Evolutionary conservation across 2,329 filamentous ascomycete genomes (phyloP).

Genomic region (Colletotrichum sublineola): DNA sequence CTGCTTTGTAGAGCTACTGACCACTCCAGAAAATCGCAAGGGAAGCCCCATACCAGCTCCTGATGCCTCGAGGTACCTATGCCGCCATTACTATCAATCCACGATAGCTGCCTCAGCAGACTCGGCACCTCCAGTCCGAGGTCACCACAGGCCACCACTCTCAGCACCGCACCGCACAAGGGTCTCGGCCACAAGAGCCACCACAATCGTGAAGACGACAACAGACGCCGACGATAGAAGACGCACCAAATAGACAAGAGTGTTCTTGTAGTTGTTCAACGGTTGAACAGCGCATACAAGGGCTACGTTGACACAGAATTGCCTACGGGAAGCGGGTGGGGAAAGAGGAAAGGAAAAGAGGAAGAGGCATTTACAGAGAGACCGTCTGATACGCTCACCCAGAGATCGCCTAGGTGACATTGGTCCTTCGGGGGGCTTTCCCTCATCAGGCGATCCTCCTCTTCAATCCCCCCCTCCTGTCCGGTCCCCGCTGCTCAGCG

Average conservation of each 20-base stretch:
- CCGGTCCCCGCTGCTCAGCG: slow-evolving; percentile 19
- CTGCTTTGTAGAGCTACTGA: background rate
- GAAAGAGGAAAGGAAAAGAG: background rate
- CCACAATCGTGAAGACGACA: background rate
- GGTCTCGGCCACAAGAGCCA: background rate
- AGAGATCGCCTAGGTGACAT: slow-evolving; percentile 27
- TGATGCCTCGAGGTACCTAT: background rate
- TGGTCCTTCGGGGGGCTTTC: slow-evolving; percentile 21
- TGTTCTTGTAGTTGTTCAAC: background rate
- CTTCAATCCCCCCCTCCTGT: slow-evolving; percentile 9
- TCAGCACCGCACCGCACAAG: slow-evolving; percentile 2
- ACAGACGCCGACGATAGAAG: background rate
- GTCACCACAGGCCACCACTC: slow-evolving; percentile 1
- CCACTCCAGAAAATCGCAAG: background rate
- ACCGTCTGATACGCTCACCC: slow-evolving; percentile 19
- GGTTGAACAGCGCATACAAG: background rate
- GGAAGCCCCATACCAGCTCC: background rate
- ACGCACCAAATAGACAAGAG: background rate
- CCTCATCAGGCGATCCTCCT: slow-evolving; percentile 35
- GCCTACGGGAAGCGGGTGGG: background rate
- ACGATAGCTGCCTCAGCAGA: background rate
- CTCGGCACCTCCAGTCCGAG: background rate
- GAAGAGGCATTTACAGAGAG: slow-evolving; percentile 19
- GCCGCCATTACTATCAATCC: background rate
- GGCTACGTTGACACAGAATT: background rate